A percentile compares a stretch with the other conserved stretches of the same genome.
Conservation (phyloP, 192 early-diverging fungal genomes). For the Diversispora eburnea region DNA sequence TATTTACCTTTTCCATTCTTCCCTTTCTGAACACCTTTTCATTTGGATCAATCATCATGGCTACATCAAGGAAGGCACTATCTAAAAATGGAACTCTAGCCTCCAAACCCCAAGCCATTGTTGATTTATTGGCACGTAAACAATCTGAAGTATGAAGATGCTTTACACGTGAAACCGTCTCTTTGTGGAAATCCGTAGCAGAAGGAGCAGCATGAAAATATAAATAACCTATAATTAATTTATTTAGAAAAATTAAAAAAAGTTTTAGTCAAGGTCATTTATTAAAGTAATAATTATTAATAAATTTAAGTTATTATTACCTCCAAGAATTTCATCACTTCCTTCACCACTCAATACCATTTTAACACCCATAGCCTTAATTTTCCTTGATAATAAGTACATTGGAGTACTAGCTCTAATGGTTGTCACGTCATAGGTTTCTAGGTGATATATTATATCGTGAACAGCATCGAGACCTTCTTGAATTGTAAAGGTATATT, state of each 20-base stretch:
- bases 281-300: neutral
- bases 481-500: constrained; percentile 93
- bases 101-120: constrained; percentile 99
- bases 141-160: constrained; percentile 96
- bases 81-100: constrained; percentile 98
- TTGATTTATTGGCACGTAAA: constrained; percentile 98
- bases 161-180: constrained; percentile 89
- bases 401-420: constrained; percentile 98
- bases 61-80: constrained; percentile 85
- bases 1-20: constrained; percentile 77
- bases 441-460: constrained; percentile 96
- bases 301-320: neutral
- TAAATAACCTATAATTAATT: constrained; percentile 71
- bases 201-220: constrained; percentile 95
- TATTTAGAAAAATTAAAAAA: neutral
- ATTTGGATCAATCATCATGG: constrained; percentile 83
- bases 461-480: constrained; percentile 93
- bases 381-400: constrained; percentile 96
- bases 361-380: constrained; percentile 98
- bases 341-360: constrained; percentile 99
- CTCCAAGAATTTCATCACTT: constrained; percentile 92
- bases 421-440: constrained; percentile 99
- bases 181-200: constrained; percentile 79
- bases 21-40: constrained; percentile 77
- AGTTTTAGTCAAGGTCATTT: neutral